Base-by-base conservation (phyloP, 164 flowering plant genomes). In the Magnolia sinica region DNA sequence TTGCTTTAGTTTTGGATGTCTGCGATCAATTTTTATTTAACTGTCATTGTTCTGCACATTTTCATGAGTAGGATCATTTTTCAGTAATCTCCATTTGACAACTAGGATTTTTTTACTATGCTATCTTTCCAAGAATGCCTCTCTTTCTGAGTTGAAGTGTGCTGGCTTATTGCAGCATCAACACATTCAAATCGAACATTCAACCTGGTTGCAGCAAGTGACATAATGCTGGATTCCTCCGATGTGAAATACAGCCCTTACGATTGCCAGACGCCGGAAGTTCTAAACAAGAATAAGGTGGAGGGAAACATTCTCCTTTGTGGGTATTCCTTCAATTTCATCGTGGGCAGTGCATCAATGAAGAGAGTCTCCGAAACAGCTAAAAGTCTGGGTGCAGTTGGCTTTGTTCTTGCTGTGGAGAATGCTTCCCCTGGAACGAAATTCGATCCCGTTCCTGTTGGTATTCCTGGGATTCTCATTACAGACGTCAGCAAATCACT, bases 391-490 rank as follows among this genome's bases (percentile, higher is more conserved):
- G 96, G 97, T 70, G 99, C 99, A 31, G 81, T 75, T 85, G 99
- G 99, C 65, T 94, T 96, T 87, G 93, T 96, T 78, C 96, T 96
- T 77, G 97, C 92, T 3, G 98, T 96, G 74, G 99, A 96, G 84
- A 94, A 82, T 84, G 88, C 87, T 75, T 86, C 95, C 69, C 96
- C 97, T 1, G 99, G 96, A 78, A 85, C 97, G 58, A 92, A 92
- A 82, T 94, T 91, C 78, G 95, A 96, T 79, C 99, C 99, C 74
- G 97, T 94, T 77, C 97, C 99, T 73, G 86, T 84, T 80, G 85
- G 89, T 73, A 64, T 94, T 78, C 97, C 99, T 58, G 99, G 99
- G 74, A 91, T 96, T 74, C 81, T 96, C 50, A 87, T 96, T 73
- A 85, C 91, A 4, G 95, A 96, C 75, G 96, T 90, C 80, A 81